A percentile compares a stretch with the other conserved stretches of the same genome.
Evolutionary conservation across 129 eudicot species (phyloP).

Genomic region (Sambucus nigra): DNA sequence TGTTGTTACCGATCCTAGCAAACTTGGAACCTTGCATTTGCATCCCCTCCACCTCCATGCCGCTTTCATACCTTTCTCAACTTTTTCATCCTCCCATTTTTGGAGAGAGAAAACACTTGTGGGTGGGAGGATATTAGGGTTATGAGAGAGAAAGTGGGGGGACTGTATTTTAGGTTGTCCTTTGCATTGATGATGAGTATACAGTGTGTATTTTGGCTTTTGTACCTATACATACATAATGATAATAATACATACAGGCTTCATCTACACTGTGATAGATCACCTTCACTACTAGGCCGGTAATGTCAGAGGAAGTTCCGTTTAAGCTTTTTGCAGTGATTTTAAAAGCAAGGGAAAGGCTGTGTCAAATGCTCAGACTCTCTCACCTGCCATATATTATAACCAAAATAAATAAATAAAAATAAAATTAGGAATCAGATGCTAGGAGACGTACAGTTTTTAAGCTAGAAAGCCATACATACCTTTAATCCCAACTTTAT

Average conservation of each 20-base stretch:
- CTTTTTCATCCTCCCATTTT: conserved; percentile 9
- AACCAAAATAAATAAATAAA: conserved; percentile 2
- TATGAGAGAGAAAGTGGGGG: not conserved
- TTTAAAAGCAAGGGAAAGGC: conserved; percentile 26
- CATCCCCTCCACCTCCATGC: conserved; percentile 77
- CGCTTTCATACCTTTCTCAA: conserved; percentile 50
- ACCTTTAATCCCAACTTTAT: not conserved
- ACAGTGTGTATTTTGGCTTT: conserved; percentile 44
- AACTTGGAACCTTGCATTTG: conserved; percentile 33
- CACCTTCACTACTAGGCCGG: conserved; percentile 20
- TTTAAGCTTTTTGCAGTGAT: conserved; percentile 29
- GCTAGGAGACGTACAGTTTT: conserved; percentile 13
- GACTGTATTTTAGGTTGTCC: conserved; percentile 19
- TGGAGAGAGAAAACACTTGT: conserved; percentile 15
- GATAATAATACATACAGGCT: not conserved
- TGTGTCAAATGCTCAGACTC: conserved; percentile 13
- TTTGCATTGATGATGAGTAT: conserved; percentile 67
- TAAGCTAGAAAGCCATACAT: not conserved
- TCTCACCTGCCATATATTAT: not conserved
- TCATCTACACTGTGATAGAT: conserved; percentile 3
- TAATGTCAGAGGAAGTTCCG: conserved; percentile 8
- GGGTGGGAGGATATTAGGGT: conserved; percentile 11
- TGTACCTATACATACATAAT: conserved; percentile 20
- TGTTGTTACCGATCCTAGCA: conserved; percentile 36
- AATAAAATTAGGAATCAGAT: conserved; percentile 29